These are phyloP conservation scores for Ogataea paraovalis DNA, from an alignment of 805 yeast genomes.

Conservation along the genomic window DNA sequence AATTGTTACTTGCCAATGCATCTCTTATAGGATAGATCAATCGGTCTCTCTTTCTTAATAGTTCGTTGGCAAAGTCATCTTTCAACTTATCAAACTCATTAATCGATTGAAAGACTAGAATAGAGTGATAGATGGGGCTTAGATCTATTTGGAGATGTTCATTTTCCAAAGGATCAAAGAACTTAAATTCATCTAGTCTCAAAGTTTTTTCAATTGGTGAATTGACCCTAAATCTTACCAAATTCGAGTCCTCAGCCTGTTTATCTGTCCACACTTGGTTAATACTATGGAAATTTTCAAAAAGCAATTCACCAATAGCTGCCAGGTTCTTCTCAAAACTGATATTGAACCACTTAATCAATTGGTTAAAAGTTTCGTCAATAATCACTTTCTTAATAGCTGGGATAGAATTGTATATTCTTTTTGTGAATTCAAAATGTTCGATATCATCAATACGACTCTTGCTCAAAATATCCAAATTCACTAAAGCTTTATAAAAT, in stretches of 20 bases:
- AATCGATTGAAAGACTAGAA: slow-evolving; percentile 74
- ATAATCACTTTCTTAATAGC: slow-evolving; percentile 66
- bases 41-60: slow-evolving; percentile 65
- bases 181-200: slow-evolving; percentile 43
- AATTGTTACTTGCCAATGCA: slow-evolving; percentile 30
- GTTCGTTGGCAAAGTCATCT: slow-evolving; percentile 63
- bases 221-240: slow-evolving; percentile 64
- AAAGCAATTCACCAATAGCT: slow-evolving; percentile 54
- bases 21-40: slow-evolving; percentile 59
- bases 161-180: slow-evolving; percentile 46
- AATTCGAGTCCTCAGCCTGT: slow-evolving; percentile 40
- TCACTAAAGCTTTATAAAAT: slow-evolving; percentile 82
- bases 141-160: slow-evolving; percentile 50
- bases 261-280: slow-evolving; percentile 55
- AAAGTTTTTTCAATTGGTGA: slow-evolving; percentile 81
- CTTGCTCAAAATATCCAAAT: slow-evolving; percentile 68
- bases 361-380: slow-evolving; percentile 64
- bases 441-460: slow-evolving; percentile 62
- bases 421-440: slow-evolving; percentile 68
- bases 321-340: slow-evolving; percentile 58
- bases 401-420: slow-evolving; percentile 74
- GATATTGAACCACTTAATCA: slow-evolving; percentile 60
- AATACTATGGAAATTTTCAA: slow-evolving; percentile 50
- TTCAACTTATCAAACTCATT: slow-evolving; percentile 60
- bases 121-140: slow-evolving; percentile 76